These are phyloP conservation scores for Calocera viscosa DNA, from an alignment of 768 basidiomycete genomes.

Conservation along the genomic window DNA sequence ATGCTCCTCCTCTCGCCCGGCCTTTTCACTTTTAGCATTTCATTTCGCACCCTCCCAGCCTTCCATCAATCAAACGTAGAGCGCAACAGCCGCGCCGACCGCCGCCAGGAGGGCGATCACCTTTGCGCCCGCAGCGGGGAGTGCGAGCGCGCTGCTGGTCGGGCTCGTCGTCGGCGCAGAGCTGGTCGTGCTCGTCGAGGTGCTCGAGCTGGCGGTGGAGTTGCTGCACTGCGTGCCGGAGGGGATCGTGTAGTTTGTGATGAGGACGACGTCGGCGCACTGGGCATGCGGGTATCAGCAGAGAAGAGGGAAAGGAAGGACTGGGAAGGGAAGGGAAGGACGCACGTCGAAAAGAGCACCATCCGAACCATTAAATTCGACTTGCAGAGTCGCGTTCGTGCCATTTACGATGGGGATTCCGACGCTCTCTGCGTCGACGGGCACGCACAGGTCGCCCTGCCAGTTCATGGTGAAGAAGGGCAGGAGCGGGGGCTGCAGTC, in stretches of 20 bases:
- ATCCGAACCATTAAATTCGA: constrained; percentile 60
- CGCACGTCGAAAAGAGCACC: constrained; percentile 55
- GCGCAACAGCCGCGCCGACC: too few relatives aligned
- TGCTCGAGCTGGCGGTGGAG: background rate
- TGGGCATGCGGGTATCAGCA: constrained; percentile 23
- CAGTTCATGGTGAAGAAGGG: constrained; percentile 41
- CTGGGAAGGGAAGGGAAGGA: background rate
- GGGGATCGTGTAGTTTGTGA: constrained; percentile 39
- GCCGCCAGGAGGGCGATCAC: too few relatives aligned
- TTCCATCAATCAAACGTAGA: too few relatives aligned
- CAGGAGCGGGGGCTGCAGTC: constrained; percentile 31
- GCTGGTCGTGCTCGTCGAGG: background rate
- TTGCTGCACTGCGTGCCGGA: constrained; percentile 25
- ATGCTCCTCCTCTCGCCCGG: too few relatives aligned
- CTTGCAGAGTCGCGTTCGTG: constrained; percentile 60
- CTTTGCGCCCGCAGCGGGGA: too few relatives aligned
- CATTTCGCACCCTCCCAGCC: too few relatives aligned
- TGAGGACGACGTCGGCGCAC: constrained; percentile 71
- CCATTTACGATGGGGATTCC: constrained; percentile 46
- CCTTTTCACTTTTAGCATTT: too few relatives aligned
- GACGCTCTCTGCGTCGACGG: constrained; percentile 44
- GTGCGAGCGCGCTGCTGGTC: too few relatives aligned
- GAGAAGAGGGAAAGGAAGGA: too few relatives aligned
- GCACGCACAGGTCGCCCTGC: constrained; percentile 55
- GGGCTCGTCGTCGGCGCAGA: background rate